Evolutionary conservation across 2,329 filamentous ascomycete genomes (phyloP).

Genomic region (Coleophoma cylindrospora): DNA sequence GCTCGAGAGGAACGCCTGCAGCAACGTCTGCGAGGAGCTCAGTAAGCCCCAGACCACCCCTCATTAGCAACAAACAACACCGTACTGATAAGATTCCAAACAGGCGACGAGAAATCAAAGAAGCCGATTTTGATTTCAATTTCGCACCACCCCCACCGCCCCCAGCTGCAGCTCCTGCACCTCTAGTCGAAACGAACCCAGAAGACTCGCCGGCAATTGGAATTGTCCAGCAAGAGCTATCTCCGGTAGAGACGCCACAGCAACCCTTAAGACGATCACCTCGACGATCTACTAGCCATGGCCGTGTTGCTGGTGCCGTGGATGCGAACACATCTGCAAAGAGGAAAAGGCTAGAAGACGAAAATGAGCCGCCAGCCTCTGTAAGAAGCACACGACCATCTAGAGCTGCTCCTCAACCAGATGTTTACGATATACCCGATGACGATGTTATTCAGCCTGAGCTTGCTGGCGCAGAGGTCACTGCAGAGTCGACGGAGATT

Average conservation of each 20-base stretch:
- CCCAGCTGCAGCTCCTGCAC: conserved; percentile 18
- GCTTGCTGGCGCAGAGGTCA: too few species aligned
- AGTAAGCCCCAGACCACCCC: conserved; percentile 36
- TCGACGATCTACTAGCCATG: conserved; percentile 11
- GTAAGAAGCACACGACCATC: conserved; percentile 20
- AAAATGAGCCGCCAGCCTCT: conserved; percentile 14
- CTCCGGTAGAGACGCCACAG: conserved; percentile 9
- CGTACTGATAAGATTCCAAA: conserved; percentile 28
- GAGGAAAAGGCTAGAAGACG: conserved; percentile 22
- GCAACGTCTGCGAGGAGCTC: conserved; percentile 59
- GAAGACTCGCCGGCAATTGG: background rate
- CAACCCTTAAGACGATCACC: conserved; percentile 5
- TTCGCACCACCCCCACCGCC: background rate
- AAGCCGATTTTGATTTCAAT: conserved; percentile 52
- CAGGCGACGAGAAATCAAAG: conserved; percentile 45
- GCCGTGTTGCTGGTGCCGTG: conserved; percentile 9
- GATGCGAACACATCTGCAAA: conserved; percentile 29
- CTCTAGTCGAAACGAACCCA: conserved; percentile 30
- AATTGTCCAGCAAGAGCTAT: conserved; percentile 8
- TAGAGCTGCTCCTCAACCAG: conserved; percentile 11
- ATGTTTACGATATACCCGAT: conserved; percentile 14
- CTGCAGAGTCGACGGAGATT: conserved; percentile 35
- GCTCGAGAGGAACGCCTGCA: conserved; percentile 58
- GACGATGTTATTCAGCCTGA: conserved; percentile 5
- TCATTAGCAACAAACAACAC: background rate